Conservation (phyloP, 805 yeast species). For the Candida golubevii region DNA sequence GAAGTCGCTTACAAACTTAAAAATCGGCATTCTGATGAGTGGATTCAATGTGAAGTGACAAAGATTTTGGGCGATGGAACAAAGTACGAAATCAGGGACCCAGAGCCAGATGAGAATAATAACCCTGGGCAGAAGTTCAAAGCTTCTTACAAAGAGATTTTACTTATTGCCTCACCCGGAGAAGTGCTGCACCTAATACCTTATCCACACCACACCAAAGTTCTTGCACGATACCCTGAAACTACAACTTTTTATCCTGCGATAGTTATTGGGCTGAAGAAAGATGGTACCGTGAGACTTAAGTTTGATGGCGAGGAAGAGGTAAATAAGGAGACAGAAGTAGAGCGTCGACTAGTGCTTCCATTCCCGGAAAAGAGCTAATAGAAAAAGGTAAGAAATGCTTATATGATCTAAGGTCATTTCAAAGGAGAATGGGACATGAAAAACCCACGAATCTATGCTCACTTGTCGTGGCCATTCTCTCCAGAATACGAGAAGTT, state of each 20-base stretch:
- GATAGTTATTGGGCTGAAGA: constrained; percentile 71
- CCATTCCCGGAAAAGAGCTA: constrained; percentile 51
- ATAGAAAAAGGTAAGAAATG: background rate
- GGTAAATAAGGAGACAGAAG: constrained; percentile 91
- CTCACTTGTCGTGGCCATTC: too few relatives aligned
- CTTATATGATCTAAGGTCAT: too few relatives aligned
- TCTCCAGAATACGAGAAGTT: too few relatives aligned
- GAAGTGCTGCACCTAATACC: constrained; percentile 40
- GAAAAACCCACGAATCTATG: too few relatives aligned
- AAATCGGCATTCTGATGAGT: constrained; percentile 74
- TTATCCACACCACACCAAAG: constrained; percentile 74
- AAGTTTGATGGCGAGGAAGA: constrained; percentile 97
- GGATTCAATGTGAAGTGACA: constrained; percentile 94
- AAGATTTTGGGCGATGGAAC: constrained; percentile 70
- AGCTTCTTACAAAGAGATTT: constrained; percentile 75
- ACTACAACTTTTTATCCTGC: constrained; percentile 97
- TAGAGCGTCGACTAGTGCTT: constrained; percentile 75
- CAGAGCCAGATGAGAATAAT: constrained; percentile 93
- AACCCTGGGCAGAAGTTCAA: constrained; percentile 84
- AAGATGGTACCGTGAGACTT: constrained; percentile 73
- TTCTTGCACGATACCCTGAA: constrained; percentile 92
- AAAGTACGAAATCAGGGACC: constrained; percentile 86
- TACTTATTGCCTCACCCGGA: constrained; percentile 59
- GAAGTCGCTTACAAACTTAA: constrained; percentile 85
- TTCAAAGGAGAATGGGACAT: too few relatives aligned